Evolutionary conservation across 768 basidiomycete species (phyloP), one percentile per base, ranked within the genome.

Genomic region (Trametes sanguinea): DNA sequence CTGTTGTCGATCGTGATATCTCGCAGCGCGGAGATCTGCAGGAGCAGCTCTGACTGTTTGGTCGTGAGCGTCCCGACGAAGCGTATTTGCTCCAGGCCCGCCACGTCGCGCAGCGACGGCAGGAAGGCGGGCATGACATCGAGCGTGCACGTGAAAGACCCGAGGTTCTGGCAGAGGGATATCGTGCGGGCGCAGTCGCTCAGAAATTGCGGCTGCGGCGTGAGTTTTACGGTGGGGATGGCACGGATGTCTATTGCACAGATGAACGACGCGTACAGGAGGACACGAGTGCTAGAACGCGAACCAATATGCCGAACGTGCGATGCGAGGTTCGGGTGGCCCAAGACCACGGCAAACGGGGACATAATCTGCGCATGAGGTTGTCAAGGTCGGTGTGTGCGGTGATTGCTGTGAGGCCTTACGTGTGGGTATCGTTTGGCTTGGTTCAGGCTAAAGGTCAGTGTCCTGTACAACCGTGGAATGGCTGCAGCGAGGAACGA

Each of bases 401-500:
- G 6, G 30, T 14, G 9, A 10, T 37, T 3, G 7, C 8, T 8
- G n/a, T 2, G 39, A 33, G 22, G 11, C 30, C 82, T 44, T 56
- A 85, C 86, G 56, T 68, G 68, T 30, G 78, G 78, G 72, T 85
- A 88, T 27, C 80, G 79, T 63, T 88, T 89, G 13, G 83, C 80
- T 66, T 89, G 83, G 29, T 76, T 76, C 3, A 78, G 54, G 3
- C 81, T 78, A 74, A 86, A 90, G 6, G 76, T 77, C 46, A 91
- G 76, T 2, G 73, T 80, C 33, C 78, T 71, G 71, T 92, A 92
- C 7, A 92, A 75, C 14, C 78, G 76, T 0, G 89, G 88, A 2
- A 86, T 80, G 0, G 82, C 86, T 1, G 81, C 88, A 0, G 82
- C 82, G 29, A 86, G 76, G 63, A 91, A 92, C 0, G 87, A 83